These are phyloP conservation scores for Rhodotorula sp. DNA, from an alignment of 1,284 basidiomycete genomes.

Conservation along the genomic window DNA sequence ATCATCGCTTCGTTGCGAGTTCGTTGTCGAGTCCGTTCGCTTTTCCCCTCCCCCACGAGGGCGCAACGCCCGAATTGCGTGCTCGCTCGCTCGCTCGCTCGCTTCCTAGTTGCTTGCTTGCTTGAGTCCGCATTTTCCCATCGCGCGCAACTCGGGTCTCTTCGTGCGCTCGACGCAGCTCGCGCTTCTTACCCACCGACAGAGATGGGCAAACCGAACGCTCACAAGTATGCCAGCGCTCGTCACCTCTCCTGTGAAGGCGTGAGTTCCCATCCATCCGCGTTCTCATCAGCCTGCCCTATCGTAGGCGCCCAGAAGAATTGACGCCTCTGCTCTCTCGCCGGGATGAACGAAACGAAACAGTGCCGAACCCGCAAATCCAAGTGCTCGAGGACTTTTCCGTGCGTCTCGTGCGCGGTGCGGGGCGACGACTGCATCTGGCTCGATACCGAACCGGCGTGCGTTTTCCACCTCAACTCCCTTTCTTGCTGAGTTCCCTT, in stretches of 20 bases:
- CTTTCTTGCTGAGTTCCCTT: not conserved
- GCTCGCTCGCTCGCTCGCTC: not conserved
- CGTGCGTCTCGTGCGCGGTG: constrained; percentile 3
- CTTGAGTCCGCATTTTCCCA: too few relatives aligned
- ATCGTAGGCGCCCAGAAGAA: not conserved
- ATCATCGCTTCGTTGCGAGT: not conserved
- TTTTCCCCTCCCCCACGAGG: not conserved
- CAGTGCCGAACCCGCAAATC: constrained; percentile 5
- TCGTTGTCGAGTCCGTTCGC: not conserved
- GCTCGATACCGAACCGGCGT: constrained; percentile 7
- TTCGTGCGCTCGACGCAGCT: too few relatives aligned
- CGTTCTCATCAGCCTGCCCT: not conserved
- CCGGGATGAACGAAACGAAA: not conserved
- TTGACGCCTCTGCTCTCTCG: too few relatives aligned
- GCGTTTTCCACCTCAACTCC: not conserved
- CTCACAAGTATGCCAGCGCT: not conserved
- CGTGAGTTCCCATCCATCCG: not conserved
- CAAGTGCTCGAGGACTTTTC: constrained; percentile 13
- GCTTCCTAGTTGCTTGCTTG: too few relatives aligned
- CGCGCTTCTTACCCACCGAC: too few relatives aligned
- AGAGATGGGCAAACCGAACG: not conserved
- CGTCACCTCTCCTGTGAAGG: not conserved
- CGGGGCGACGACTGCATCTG: constrained; percentile 4
- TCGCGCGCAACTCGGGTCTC: too few relatives aligned
- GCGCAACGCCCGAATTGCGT: not conserved